Evolutionary conservation across 2,329 filamentous ascomycete species (phyloP), one percentile per base, ranked within the genome.

Genomic region (Raffaelea arxii): DNA sequence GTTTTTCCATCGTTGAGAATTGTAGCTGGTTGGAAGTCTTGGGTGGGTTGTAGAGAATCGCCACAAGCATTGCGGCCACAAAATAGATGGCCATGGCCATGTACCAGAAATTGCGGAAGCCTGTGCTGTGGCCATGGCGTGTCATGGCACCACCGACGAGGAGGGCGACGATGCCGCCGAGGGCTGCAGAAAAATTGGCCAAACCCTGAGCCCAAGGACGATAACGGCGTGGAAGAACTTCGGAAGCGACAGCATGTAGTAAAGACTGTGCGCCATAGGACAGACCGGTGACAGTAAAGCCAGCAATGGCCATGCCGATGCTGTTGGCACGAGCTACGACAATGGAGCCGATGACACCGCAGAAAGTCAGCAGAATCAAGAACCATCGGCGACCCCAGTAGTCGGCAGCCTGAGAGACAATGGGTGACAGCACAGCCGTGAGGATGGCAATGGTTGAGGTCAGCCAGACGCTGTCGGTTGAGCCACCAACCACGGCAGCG

Each of bases 371-470:
- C 19, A 59, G 43, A 23, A 69, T 56, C n/a, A 70, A 58, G 46
- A 68, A 62, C 60, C 59, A 65, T 54, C 60, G 62, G 7, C 65
- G 59, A n/a, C 65, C 65, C 65, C 65, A 68, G 54, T 64, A 66
- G 51, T 69, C 65, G 19, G 64, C 61, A 0, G 62, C 65, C 48
- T 68, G 65, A 12, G 63, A 63, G 11, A 66, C 56, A 11, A 63
- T 59, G 19, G 62, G 64, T 10, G 58, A 53, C 10, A 65, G 54
- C 10, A 66, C 61, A 6, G 59, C 58, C 2, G 65, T 66, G 19
- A 64, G 43, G 48, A 67, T 67, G 38, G 62, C 56, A 46, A 69
- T 61, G 11, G 58, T 47, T 5, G 59, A 55, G 2, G 59, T 59
- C 23, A 68, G 49, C 65, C 65, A 69, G 18, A 59, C 55, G 7